phyloP scores from a whole-genome alignment of 1,284 basidiomycete genomes.

The Hemileia vastatrix region DNA sequence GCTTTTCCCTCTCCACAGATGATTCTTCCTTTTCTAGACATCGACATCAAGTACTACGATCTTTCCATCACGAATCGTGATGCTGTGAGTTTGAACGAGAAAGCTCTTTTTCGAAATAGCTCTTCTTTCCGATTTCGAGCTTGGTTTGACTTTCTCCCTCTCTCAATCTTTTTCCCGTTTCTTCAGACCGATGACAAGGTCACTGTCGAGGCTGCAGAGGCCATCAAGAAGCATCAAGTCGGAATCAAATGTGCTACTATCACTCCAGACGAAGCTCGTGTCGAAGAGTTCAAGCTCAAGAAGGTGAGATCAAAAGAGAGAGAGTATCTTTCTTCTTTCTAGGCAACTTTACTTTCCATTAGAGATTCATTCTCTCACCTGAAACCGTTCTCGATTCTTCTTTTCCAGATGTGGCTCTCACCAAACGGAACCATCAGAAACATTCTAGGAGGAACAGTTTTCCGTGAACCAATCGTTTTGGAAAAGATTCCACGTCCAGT shows the following conservation, averaged over 20 bases:
- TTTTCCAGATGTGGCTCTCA: constrained; percentile 1
- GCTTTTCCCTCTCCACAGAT: constrained; percentile 51
- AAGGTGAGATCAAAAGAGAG: constrained; percentile 59
- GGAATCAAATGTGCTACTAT: constrained; percentile 97
- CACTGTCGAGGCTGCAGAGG: constrained; percentile 87
- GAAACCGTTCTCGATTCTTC: neutral
- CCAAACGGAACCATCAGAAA: constrained; percentile 93
- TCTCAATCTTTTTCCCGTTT: neutral
- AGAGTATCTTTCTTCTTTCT: neutral
- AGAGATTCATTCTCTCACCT: constrained; percentile 20
- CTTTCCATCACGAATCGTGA: constrained; percentile 87
- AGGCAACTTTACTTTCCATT: constrained; percentile 72
- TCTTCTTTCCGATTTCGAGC: too few species aligned
- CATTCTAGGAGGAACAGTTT: constrained; percentile 93
- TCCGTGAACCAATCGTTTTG: constrained; percentile 95
- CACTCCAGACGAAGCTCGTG: constrained; percentile 91
- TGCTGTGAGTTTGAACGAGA: constrained; percentile 51
- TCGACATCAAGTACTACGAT: constrained; percentile 98
- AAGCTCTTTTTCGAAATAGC: neutral
- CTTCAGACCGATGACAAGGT: constrained; percentile 80
- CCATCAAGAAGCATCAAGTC: constrained; percentile 63
- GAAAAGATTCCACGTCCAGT: constrained; percentile 81
- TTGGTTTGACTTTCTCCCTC: neutral
- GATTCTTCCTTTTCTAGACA: constrained; percentile 84
- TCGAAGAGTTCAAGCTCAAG: constrained; percentile 90